These are phyloP conservation scores for Nadsonia commutata DNA, from an alignment of 1,139 yeast species.

Conservation along the genomic window DNA sequence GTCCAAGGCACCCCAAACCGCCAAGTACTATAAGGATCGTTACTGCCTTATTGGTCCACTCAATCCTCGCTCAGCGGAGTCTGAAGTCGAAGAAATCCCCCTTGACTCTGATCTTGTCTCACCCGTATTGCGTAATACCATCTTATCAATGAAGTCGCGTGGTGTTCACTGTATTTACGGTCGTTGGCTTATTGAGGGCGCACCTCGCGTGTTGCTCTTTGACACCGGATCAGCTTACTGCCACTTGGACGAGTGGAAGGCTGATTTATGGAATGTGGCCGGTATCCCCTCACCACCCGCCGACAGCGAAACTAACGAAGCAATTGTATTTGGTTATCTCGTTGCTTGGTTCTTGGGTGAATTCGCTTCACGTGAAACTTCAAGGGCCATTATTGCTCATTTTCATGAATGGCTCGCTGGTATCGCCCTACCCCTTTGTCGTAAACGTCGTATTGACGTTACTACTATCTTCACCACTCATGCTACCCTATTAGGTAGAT, in stretches of 20 bases:
- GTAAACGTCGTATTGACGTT: constrained; percentile 82
- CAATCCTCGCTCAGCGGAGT: constrained; percentile 67
- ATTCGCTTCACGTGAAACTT: constrained; percentile 64
- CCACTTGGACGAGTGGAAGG: constrained; percentile 79
- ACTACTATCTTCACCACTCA: constrained; percentile 96
- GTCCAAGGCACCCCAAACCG: constrained; percentile 93
- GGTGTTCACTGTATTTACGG: constrained; percentile 83
- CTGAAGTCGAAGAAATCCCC: constrained; percentile 80
- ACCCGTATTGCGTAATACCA: constrained; percentile 28
- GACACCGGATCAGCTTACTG: constrained; percentile 65
- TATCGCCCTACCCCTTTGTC: constrained; percentile 81
- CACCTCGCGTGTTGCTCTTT: constrained; percentile 81
- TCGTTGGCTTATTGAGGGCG: constrained; percentile 95
- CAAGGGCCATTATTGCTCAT: constrained; percentile 83
- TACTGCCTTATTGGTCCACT: constrained; percentile 82
- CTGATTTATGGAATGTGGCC: constrained; percentile 80
- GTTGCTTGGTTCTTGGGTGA: constrained; percentile 98
- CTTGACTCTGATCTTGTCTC: constrained; percentile 47
- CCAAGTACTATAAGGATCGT: constrained; percentile 80
- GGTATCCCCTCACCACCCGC: constrained; percentile 90
- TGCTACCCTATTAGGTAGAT: constrained; percentile 89
- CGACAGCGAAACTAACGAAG: constrained; percentile 81
- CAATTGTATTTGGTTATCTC: constrained; percentile 79
- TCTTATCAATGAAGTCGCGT: constrained; percentile 60
- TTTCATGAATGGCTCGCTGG: constrained; percentile 99